Evolutionary conservation across 768 basidiomycete species (phyloP).

Genomic region (Hygrocybe coccinea): DNA sequence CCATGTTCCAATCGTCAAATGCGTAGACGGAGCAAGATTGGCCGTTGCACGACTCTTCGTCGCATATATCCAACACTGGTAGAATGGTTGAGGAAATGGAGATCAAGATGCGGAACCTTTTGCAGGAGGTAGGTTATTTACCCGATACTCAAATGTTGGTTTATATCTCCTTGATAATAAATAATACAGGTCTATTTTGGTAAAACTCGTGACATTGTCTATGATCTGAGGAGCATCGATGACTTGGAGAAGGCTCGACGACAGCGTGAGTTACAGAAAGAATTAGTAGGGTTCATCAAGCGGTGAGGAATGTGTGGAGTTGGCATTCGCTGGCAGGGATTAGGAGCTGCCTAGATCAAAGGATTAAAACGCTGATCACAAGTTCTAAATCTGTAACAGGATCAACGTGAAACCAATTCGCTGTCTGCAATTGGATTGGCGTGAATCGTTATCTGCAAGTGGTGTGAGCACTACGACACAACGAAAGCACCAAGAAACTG

Average conservation of each 20-base stretch:
- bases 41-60: slow-evolving; percentile 69
- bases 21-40: slow-evolving; percentile 82
- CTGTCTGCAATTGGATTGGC: slow-evolving; percentile 94
- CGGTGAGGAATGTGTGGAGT: slow-evolving; percentile 33
- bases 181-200: slow-evolving; percentile 78
- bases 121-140: slow-evolving; percentile 63
- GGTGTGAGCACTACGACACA: too few relatives aligned
- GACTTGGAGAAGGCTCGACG: slow-evolving; percentile 77
- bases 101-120: slow-evolving; percentile 94
- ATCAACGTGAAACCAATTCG: slow-evolving; percentile 36
- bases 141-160: neutral
- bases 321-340: neutral
- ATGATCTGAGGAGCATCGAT: slow-evolving; percentile 82
- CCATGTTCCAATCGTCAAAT: neutral
- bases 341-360: too few relatives aligned
- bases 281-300: slow-evolving; percentile 83
- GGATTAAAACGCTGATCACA: neutral
- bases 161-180: neutral
- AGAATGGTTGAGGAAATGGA: slow-evolving; percentile 98
- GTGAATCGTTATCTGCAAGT: slow-evolving; percentile 72
- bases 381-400: too few relatives aligned
- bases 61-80: slow-evolving; percentile 92
- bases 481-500: slow-evolving; percentile 35
- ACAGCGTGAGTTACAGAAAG: slow-evolving; percentile 85
- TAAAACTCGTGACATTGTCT: slow-evolving; percentile 92